A percentile compares a stretch with the other conserved stretches of the same genome.
Conservation (phyloP, 164 flowering plant genomes). For the Dillenia suffruticosa region DNA sequence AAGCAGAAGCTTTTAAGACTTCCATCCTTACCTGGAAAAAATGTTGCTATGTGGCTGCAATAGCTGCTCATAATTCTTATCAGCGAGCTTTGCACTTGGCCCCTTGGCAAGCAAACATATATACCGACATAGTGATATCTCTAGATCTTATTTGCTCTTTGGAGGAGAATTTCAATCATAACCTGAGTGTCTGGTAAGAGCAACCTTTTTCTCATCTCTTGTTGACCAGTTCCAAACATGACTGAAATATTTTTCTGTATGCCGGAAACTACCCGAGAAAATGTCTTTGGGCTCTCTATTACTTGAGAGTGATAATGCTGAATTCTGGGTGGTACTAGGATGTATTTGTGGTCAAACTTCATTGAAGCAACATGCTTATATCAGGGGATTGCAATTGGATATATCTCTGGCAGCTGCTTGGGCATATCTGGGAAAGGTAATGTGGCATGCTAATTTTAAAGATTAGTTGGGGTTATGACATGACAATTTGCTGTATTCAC, state of each 20-base stretch:
- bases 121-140: constrained; percentile 71
- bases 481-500: too few relatives aligned
- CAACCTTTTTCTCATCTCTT: background rate
- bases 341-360: constrained; percentile 53
- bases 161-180: constrained; percentile 23
- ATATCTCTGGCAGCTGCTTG: constrained; percentile 85
- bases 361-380: constrained; percentile 81
- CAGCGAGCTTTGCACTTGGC: constrained; percentile 89
- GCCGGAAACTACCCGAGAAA: constrained; percentile 81
- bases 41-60: constrained; percentile 47
- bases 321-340: constrained; percentile 84
- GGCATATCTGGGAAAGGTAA: constrained; percentile 95
- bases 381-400: constrained; percentile 91
- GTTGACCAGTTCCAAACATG: too few relatives aligned
- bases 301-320: constrained; percentile 74
- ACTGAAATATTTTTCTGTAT: constrained; percentile 7
- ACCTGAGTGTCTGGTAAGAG: constrained; percentile 48
- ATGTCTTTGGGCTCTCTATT: constrained; percentile 83
- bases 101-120: constrained; percentile 87
- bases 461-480: too few relatives aligned
- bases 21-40: constrained; percentile 66
- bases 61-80: constrained; percentile 59
- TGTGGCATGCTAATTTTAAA: background rate
- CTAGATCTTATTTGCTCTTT: constrained; percentile 46
- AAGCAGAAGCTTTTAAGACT: constrained; percentile 31